Evolutionary conservation across 2,329 filamentous ascomycete genomes (phyloP).

Genomic region (Parafenestella ontariensis): DNA sequence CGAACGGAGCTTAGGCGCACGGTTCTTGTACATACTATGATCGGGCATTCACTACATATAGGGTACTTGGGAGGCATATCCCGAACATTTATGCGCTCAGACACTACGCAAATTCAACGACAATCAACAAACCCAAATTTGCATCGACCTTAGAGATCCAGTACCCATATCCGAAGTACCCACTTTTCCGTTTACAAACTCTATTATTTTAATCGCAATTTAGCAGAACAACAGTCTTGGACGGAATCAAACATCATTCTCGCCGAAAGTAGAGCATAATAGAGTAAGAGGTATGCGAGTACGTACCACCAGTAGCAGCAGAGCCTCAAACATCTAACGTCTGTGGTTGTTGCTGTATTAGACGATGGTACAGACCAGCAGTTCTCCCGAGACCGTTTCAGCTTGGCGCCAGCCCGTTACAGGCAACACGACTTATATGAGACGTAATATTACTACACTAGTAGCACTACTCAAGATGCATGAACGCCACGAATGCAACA

Average conservation of each 20-base stretch:
- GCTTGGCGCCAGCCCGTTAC: slow-evolving; percentile 14
- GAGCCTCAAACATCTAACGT: slow-evolving; percentile 20
- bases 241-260: neutral
- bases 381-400: slow-evolving; percentile 18
- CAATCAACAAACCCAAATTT: slow-evolving; percentile 6
- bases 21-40: slow-evolving; percentile 29
- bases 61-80: slow-evolving; percentile 17
- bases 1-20: slow-evolving; percentile 22
- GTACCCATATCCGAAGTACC: neutral
- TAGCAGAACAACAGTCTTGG: neutral
- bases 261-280: neutral
- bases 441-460: slow-evolving; percentile 20
- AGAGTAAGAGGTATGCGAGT: slow-evolving; percentile 1
- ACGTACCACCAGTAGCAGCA: slow-evolving; percentile 13
- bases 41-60: slow-evolving; percentile 19
- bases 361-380: slow-evolving; percentile 12
- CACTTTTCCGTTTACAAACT: too few relatives aligned
- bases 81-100: slow-evolving; percentile 30
- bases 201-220: too few relatives aligned
- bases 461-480: slow-evolving; percentile 11
- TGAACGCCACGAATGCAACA: slow-evolving; percentile 20
- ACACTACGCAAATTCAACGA: slow-evolving; percentile 30
- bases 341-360: slow-evolving; percentile 16
- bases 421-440: slow-evolving; percentile 19
- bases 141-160: neutral